Base-by-base conservation (phyloP, 495 filamentous ascomycete species). In the Xylaria flabelliformis region DNA sequence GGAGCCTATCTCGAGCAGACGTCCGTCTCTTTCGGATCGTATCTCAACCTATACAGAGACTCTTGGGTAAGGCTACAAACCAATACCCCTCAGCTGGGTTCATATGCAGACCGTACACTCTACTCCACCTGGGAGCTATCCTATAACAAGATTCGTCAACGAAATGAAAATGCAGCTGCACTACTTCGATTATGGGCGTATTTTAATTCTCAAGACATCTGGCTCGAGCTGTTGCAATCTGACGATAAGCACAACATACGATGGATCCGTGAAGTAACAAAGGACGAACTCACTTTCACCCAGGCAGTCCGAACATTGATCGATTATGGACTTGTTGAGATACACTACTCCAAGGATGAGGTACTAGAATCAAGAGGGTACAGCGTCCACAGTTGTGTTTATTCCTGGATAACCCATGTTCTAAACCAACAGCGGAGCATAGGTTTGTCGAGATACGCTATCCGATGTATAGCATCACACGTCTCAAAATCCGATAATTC, bases 71-170 rank as follows among this genome's bases (percentile, higher is more conserved):
- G 5, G 10, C 36, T 59, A 48, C 53, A 48, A 48, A 63, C 2
- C 32, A 64, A 4, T 4, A 44, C 7, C 34, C 24, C 51, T 34
- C 8, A 36, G 4, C 39, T 59, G 34, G 39, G 21, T 15, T 44
- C 36, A 63, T 63, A 63, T 42, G n/a, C 10, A 63, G 76, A 80
- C 59, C 75, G 75, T n/a, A 71, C 67, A 17, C 50, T 88, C 17
- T 77, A 83, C 59, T 76, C 79, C 44, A 87, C 84, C 70, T 87
- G 84, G 84, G 72, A 79, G 56, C 79, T 87, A 65, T 85, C 82
- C 42, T 84, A 82, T 69, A 62, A 76, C 67, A 75, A 81, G 44
- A 78, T 88, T 36, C 75, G 78, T 59, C 78, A 79, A 53, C 76
- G 74, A 34, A 80, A 82, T 72, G 17, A 50, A 50, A 19, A 34